These are phyloP conservation scores for Sutorius australiensis DNA, from an alignment of 768 basidiomycete genomes.

Conservation along the genomic window DNA sequence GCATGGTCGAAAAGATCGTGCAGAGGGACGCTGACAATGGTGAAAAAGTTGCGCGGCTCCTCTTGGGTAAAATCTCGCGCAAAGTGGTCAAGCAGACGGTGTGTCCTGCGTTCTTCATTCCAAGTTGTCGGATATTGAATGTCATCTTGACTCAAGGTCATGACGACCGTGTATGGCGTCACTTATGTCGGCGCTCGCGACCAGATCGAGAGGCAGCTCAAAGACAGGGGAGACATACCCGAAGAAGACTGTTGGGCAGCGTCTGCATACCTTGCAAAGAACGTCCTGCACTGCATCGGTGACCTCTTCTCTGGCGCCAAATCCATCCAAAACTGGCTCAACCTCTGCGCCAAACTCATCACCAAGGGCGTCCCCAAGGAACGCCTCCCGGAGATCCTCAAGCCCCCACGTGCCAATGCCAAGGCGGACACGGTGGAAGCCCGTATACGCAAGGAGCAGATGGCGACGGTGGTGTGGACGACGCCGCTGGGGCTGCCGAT, in stretches of 20 bases:
- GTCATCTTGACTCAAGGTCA: constrained; percentile 51
- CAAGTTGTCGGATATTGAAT: neutral
- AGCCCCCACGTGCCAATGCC: constrained; percentile 7
- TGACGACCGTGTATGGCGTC: constrained; percentile 99
- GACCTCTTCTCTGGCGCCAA: constrained; percentile 93
- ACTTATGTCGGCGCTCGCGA: constrained; percentile 93
- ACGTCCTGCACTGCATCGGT: constrained; percentile 79
- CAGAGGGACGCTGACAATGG: constrained; percentile 52
- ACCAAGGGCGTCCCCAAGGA: constrained; percentile 79
- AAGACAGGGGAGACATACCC: constrained; percentile 67
- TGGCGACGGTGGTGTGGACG: constrained; percentile 96
- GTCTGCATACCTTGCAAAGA: constrained; percentile 75
- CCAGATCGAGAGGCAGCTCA: constrained; percentile 89
- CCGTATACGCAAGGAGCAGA: constrained; percentile 77
- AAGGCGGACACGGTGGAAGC: constrained; percentile 26
- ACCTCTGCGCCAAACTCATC: constrained; percentile 76
- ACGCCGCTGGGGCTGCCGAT: constrained; percentile 93
- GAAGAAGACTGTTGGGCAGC: constrained; percentile 70
- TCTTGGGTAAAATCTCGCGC: constrained; percentile 76
- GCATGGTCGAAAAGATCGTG: constrained; percentile 74
- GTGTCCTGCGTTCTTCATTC: constrained; percentile 19
- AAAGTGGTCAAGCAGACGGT: constrained; percentile 98
- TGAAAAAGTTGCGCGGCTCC: constrained; percentile 50
- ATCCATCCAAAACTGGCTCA: constrained; percentile 89
- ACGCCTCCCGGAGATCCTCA: constrained; percentile 48